phyloP scores from a whole-genome alignment of 108 stramenopile species.

The Epithemia pelagica region DNA sequence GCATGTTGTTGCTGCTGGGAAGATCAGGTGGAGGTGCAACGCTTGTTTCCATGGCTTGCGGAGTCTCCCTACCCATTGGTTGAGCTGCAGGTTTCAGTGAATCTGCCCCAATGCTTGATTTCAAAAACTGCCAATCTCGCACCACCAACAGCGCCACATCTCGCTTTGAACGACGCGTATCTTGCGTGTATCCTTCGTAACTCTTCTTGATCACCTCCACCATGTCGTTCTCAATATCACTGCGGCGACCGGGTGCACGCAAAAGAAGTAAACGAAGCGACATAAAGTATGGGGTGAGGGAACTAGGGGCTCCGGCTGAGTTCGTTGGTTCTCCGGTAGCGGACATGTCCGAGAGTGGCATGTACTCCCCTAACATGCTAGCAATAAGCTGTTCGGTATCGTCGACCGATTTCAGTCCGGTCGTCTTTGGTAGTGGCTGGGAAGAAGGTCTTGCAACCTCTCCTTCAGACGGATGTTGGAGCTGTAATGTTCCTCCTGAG shows the following conservation, averaged over 20 bases:
- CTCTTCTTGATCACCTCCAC: conserved; percentile 51
- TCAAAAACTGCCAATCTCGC: conserved; percentile 44
- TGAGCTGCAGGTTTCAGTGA: background rate
- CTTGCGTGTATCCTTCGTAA: conserved; percentile 37
- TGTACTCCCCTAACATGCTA: conserved; percentile 53
- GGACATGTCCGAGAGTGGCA: conserved; percentile 28
- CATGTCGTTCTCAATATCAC: conserved; percentile 42
- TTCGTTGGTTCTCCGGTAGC: conserved; percentile 10
- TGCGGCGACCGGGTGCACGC: conserved; percentile 41
- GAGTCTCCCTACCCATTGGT: background rate
- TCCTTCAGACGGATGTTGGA: background rate
- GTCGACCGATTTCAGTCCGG: background rate
- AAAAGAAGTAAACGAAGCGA: conserved; percentile 55
- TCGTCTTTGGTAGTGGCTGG: background rate
- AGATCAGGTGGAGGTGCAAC: no score
- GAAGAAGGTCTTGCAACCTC: background rate
- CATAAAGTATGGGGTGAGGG: conserved; percentile 37
- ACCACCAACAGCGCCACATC: conserved; percentile 41
- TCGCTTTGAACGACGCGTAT: conserved; percentile 25
- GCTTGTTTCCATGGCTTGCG: background rate
- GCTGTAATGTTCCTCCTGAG: background rate
- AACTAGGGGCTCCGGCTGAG: conserved; percentile 8
- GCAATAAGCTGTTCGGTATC: conserved; percentile 51
- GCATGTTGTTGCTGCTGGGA: no score
- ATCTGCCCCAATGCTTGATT: background rate